Conservation (phyloP, 495 filamentous ascomycete genomes). For the Podospora sp. region DNA sequence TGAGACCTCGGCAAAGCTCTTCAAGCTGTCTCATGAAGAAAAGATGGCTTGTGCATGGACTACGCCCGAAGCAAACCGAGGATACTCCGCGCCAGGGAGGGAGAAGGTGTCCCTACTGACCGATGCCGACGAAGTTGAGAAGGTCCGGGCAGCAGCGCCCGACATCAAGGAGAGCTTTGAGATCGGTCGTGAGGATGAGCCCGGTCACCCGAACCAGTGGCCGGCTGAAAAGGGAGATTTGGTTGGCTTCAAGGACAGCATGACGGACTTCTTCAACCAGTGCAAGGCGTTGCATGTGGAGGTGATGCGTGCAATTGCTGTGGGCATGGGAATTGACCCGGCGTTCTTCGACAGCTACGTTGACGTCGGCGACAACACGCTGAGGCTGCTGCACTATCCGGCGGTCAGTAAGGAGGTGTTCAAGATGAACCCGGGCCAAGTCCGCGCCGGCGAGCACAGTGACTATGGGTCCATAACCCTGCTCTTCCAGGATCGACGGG, state of each 20-base stretch:
- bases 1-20: conserved; percentile 73
- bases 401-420: conserved; percentile 69
- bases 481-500: conserved; percentile 83
- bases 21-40: conserved; percentile 65
- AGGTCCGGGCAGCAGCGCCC: conserved; percentile 59
- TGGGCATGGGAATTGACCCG: conserved; percentile 75
- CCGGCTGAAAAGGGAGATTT: conserved; percentile 65
- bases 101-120: conserved; percentile 72
- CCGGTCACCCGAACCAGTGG: conserved; percentile 77
- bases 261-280: conserved; percentile 70
- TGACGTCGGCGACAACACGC: conserved; percentile 76
- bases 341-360: conserved; percentile 78
- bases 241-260: conserved; percentile 66
- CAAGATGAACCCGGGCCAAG: conserved; percentile 67
- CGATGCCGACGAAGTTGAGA: conserved; percentile 60
- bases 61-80: conserved; percentile 72
- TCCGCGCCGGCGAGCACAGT: conserved; percentile 82
- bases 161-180: conserved; percentile 87
- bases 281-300: conserved; percentile 76
- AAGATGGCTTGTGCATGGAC: conserved; percentile 76
- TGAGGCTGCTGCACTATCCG: conserved; percentile 90
- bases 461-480: conserved; percentile 90
- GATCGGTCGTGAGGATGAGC: conserved; percentile 75
- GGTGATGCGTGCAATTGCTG: conserved; percentile 86
- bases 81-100: conserved; percentile 73